These are phyloP conservation scores for Gastrolobium villosum DNA, from an alignment of 306 rosid genomes.

Conservation along the genomic window DNA sequence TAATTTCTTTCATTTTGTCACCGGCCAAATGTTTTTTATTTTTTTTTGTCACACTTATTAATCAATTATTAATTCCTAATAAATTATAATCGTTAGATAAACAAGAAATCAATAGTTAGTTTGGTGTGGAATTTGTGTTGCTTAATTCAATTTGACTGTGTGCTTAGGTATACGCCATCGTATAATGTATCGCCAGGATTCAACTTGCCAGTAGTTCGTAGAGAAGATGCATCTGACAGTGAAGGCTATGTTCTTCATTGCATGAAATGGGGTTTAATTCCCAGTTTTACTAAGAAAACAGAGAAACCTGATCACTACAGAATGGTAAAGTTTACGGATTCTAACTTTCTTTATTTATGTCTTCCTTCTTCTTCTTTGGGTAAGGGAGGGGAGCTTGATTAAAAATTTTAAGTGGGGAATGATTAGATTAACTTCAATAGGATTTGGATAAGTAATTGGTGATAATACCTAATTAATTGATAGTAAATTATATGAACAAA, in stretches of 20 bases:
- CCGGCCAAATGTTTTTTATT: too few species aligned
- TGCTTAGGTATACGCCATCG: constrained; percentile 73
- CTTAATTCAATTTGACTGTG: constrained; percentile 6
- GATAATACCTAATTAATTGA: background rate
- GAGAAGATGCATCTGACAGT: constrained; percentile 70
- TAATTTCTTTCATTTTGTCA: background rate
- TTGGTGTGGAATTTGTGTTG: constrained; percentile 9
- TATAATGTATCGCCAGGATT: constrained; percentile 84
- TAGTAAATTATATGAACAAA: too few species aligned
- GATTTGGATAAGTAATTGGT: background rate
- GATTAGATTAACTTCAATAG: background rate
- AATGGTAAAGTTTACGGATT: constrained; percentile 63
- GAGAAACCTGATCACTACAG: constrained; percentile 85
- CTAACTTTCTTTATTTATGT: background rate
- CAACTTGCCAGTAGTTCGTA: constrained; percentile 72
- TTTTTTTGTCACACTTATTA: too few species aligned
- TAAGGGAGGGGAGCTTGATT: constrained; percentile 8
- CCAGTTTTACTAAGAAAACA: constrained; percentile 87
- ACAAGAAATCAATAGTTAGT: background rate
- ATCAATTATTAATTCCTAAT: too few species aligned
- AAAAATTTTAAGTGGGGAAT: background rate
- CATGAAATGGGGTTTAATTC: constrained; percentile 95
- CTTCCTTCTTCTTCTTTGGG: background rate
- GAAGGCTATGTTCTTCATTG: constrained; percentile 70
- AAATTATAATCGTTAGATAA: too few species aligned